These are phyloP conservation scores for Linnemannia exigua DNA, from an alignment of 192 early-diverging fungal genomes.

Conservation along the genomic window DNA sequence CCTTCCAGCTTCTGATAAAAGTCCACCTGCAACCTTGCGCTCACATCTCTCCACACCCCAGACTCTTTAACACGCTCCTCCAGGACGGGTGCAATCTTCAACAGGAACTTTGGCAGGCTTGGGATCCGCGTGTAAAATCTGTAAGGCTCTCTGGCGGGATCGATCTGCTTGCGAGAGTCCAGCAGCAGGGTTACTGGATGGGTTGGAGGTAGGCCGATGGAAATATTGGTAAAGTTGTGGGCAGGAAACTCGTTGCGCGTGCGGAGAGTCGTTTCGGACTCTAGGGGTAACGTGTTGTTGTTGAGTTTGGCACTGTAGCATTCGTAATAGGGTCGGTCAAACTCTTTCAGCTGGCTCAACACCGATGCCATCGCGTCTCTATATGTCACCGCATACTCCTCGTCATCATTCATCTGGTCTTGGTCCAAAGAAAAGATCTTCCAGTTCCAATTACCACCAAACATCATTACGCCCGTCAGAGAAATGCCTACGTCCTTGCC, in stretches of 20 bases:
- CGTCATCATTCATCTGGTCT: background rate
- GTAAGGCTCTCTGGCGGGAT: background rate
- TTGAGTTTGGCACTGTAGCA: conserved; percentile 16
- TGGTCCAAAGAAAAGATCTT: conserved; percentile 9
- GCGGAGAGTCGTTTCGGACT: conserved; percentile 10
- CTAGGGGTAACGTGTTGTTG: conserved; percentile 5
- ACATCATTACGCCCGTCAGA: background rate
- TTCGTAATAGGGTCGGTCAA: conserved; percentile 21
- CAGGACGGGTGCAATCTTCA: conserved; percentile 26
- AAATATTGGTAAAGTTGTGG: background rate
- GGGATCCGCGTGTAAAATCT: conserved; percentile 24
- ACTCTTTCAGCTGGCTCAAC: conserved; percentile 10
- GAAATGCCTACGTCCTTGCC: conserved; percentile 16
- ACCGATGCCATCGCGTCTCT: background rate
- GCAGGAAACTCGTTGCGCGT: background rate
- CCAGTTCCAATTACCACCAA: conserved; percentile 5
- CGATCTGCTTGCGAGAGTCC: conserved; percentile 1
- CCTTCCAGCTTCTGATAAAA: conserved; percentile 21
- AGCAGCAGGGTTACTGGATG: conserved; percentile 18
- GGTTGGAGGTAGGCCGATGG: background rate
- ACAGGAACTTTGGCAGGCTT: conserved; percentile 19
- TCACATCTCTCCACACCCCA: background rate
- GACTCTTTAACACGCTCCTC: conserved; percentile 26
- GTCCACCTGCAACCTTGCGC: conserved; percentile 7
- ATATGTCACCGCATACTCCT: background rate